Percentiles rank a stretch among this genome's conserved stretches.
phyloP scores from a whole-genome alignment of 2,329 filamentous ascomycete species.

The Ophiostoma perfectum region DNA sequence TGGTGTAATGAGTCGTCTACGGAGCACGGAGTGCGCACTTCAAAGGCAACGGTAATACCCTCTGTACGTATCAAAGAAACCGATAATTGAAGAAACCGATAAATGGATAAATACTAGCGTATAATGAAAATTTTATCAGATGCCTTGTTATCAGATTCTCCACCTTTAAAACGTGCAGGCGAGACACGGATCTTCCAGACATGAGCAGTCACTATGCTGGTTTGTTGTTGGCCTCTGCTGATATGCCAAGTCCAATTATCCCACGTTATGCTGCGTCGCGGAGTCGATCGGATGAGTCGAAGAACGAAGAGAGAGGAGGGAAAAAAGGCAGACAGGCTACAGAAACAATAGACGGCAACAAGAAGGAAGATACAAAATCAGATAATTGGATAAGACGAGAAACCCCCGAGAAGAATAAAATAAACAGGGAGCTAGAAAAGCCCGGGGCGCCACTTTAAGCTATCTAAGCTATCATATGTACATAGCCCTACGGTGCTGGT shows the following conservation, averaged over 20 bases:
- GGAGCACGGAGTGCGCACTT: background rate
- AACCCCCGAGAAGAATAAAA: background rate
- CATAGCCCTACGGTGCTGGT: constrained; percentile 6
- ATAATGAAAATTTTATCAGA: background rate
- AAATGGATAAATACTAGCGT: background rate
- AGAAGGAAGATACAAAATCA: background rate
- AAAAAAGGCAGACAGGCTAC: background rate
- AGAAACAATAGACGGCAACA: background rate
- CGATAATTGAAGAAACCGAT: background rate
- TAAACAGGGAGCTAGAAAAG: background rate
- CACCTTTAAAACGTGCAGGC: background rate
- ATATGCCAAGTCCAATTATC: background rate
- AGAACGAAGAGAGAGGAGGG: background rate
- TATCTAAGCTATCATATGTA: constrained; percentile 10
- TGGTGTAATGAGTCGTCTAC: background rate
- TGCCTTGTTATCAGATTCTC: constrained; percentile 8
- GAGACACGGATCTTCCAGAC: background rate
- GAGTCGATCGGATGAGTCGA: background rate
- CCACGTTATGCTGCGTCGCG: background rate
- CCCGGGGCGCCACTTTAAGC: constrained; percentile 10
- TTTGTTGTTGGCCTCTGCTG: background rate
- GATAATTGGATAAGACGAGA: background rate
- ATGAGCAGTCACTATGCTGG: background rate
- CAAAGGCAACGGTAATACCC: background rate
- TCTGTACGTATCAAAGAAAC: background rate